Conservation (phyloP, 768 basidiomycete species). For the Scleroderma citrinum region DNA sequence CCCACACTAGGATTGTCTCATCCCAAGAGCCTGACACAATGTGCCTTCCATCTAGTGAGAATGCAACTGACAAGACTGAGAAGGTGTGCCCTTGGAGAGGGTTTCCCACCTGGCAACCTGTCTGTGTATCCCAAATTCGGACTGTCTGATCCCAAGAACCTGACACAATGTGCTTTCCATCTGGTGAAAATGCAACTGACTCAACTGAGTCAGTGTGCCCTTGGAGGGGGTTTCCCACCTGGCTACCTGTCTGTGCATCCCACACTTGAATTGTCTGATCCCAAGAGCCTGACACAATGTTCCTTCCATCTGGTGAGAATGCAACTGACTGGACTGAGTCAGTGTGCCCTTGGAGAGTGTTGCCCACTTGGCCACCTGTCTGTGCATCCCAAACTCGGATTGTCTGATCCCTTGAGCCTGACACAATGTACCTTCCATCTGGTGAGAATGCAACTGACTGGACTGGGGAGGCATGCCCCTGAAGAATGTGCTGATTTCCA, state of each 20-base stretch:
- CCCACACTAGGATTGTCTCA: too few relatives aligned
- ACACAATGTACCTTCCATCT: not conserved
- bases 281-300: not conserved
- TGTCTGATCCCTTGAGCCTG: not conserved
- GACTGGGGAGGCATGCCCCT: not conserved
- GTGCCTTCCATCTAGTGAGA: too few relatives aligned
- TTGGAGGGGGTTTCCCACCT: too few relatives aligned
- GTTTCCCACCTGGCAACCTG: too few relatives aligned
- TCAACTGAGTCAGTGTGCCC: not conserved
- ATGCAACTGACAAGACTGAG: too few relatives aligned
- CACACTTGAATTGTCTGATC: not conserved
- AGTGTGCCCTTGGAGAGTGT: not conserved
- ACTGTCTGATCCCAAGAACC: too few relatives aligned
- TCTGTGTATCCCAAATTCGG: too few relatives aligned
- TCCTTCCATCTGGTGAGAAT: slow-evolving; percentile 4
- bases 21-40: too few relatives aligned
- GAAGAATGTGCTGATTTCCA: not conserved
- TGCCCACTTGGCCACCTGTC: not conserved
- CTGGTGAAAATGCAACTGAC: slow-evolving; percentile 1
- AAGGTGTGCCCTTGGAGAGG: too few relatives aligned
- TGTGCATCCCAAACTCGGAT: not conserved
- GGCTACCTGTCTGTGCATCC: slow-evolving; percentile 2
- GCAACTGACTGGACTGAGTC: slow-evolving; percentile 1
- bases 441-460: not conserved
- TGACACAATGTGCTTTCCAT: too few relatives aligned